A percentile compares a stretch with the other conserved stretches of the same genome.
Conservation (phyloP, 2,329 filamentous ascomycete species). For the Sphaerulina populicola region DNA sequence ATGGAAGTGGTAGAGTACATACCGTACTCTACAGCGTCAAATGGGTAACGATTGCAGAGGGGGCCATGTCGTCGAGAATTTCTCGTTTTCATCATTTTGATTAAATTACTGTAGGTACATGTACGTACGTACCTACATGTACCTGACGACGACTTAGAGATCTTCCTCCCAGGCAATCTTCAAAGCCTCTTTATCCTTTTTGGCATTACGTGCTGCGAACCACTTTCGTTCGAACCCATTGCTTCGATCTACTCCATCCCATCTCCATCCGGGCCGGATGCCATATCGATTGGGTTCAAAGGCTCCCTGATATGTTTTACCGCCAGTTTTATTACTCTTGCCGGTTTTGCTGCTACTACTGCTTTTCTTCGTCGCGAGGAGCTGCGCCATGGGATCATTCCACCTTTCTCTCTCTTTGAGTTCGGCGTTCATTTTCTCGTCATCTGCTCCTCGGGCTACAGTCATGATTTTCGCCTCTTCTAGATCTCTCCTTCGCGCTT, state of each 20-base stretch:
- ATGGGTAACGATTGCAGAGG: no score
- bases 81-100: no score
- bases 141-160: no score
- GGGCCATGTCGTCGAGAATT: no score
- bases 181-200: constrained; percentile 66
- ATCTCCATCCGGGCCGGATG: constrained; percentile 82
- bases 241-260: constrained; percentile 92
- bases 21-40: no score
- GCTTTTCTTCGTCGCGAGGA: constrained; percentile 52
- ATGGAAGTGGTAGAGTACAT: no score
- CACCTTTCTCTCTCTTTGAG: constrained; percentile 68
- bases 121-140: no score
- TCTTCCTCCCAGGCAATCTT: constrained; percentile 97
- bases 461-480: constrained; percentile 76
- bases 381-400: constrained; percentile 88
- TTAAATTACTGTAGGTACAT: no score
- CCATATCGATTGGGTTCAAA: constrained; percentile 88
- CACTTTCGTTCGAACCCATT: constrained; percentile 92
- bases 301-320: constrained; percentile 62
- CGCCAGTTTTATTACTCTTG: constrained; percentile 43
- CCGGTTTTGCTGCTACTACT: constrained; percentile 50
- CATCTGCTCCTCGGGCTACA: constrained; percentile 72
- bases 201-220: constrained; percentile 77
- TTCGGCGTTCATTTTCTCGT: constrained; percentile 76
- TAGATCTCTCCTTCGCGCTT: constrained; percentile 57